Percentiles rank a stretch among this genome's conserved stretches.
phyloP scores from a whole-genome alignment of 2,329 filamentous ascomycete species.

The Fusarium humuli region DNA sequence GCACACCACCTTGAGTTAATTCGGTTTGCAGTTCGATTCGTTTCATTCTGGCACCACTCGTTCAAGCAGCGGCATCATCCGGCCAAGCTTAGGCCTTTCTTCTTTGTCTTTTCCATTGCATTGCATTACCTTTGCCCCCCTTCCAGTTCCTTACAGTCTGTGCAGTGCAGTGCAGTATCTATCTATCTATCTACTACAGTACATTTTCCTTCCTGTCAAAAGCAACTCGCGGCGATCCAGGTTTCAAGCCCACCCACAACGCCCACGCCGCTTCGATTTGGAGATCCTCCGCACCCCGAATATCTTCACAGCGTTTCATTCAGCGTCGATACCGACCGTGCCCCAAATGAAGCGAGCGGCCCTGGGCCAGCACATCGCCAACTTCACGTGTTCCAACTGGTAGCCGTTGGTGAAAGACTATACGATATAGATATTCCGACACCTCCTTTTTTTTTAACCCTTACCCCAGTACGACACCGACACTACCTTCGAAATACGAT shows the following conservation, averaged over 20 bases:
- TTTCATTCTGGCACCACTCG: slow-evolving; percentile 24
- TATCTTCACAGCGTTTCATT: slow-evolving; percentile 17
- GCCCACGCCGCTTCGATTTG: slow-evolving; percentile 32
- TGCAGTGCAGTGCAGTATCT: slow-evolving; percentile 4
- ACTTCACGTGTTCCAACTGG: slow-evolving; percentile 50
- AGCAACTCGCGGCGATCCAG: slow-evolving; percentile 21
- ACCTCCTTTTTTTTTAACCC: slow-evolving; percentile 20
- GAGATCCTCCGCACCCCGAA: slow-evolving; percentile 22
- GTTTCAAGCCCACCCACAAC: slow-evolving; percentile 38
- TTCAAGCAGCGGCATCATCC: slow-evolving; percentile 31
- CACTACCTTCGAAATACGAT: slow-evolving; percentile 35
- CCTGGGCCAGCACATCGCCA: slow-evolving; percentile 52
- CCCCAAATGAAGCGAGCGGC: slow-evolving; percentile 56
- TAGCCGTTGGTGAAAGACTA: slow-evolving; percentile 27
- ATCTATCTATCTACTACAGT: slow-evolving; percentile 11
- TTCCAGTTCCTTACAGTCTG: background rate
- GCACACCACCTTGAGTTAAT: slow-evolving; percentile 28
- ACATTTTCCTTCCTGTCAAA: slow-evolving; percentile 19
- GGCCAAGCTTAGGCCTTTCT: slow-evolving; percentile 16
- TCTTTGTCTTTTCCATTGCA: slow-evolving; percentile 25
- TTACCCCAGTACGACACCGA: slow-evolving; percentile 23
- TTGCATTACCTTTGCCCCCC: slow-evolving; percentile 1
- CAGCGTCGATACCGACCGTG: slow-evolving; percentile 31
- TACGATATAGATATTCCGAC: slow-evolving; percentile 13
- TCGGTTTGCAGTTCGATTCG: slow-evolving; percentile 19